Conservation (phyloP, 1,139 yeast species). For the Protomyces pachydermus region DNA sequence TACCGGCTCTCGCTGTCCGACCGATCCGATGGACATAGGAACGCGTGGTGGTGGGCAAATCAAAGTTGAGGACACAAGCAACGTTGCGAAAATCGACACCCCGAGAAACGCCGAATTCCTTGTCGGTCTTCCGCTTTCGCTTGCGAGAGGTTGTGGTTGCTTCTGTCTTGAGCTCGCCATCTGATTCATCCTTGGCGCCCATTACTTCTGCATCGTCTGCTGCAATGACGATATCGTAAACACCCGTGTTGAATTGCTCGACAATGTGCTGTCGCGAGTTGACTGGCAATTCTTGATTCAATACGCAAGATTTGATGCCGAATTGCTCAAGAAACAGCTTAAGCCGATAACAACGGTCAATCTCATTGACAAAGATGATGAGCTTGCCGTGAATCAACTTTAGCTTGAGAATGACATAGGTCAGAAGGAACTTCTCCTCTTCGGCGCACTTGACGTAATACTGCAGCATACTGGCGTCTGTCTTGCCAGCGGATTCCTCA, state of each 20-base stretch:
- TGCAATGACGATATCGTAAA: slow-evolving; percentile 82
- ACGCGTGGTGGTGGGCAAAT: slow-evolving; percentile 82
- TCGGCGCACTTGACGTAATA: slow-evolving; percentile 83
- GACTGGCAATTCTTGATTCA: slow-evolving; percentile 87
- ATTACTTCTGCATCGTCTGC: slow-evolving; percentile 64
- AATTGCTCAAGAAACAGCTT: slow-evolving; percentile 90
- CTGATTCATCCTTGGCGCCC: slow-evolving; percentile 32
- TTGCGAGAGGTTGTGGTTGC: slow-evolving; percentile 32
- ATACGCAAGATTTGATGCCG: slow-evolving; percentile 81
- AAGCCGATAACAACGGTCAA: slow-evolving; percentile 91
- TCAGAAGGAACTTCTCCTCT: slow-evolving; percentile 81
- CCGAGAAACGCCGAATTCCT: slow-evolving; percentile 89
- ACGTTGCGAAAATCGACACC: slow-evolving; percentile 96
- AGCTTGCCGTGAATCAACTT: slow-evolving; percentile 87
- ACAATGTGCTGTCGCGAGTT: slow-evolving; percentile 92
- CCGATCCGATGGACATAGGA: slow-evolving; percentile 93
- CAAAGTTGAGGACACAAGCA: slow-evolving; percentile 93
- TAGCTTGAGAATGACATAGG: slow-evolving; percentile 87
- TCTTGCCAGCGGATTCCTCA: slow-evolving; percentile 45
- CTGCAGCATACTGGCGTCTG: slow-evolving; percentile 52
- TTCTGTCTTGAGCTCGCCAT: slow-evolving; percentile 30
- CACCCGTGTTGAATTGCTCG: slow-evolving; percentile 88
- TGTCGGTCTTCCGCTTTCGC: slow-evolving; percentile 45
- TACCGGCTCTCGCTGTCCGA: slow-evolving; percentile 96
- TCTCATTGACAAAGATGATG: slow-evolving; percentile 81